phyloP scores from a whole-genome alignment of 305 asterid species.

The Andrographis paniculata region DNA sequence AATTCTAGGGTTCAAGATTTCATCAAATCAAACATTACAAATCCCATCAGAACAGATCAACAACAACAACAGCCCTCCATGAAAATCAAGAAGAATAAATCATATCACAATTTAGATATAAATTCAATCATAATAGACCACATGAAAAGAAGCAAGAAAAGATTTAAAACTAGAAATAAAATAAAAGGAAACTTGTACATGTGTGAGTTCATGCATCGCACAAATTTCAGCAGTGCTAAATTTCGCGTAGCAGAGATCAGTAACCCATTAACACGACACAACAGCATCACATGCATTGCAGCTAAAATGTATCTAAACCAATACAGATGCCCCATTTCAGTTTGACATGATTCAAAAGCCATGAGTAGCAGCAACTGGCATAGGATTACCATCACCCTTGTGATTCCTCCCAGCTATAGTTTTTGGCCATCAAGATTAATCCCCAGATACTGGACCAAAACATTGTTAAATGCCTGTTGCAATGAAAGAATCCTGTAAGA shows the following conservation, averaged over 20 bases:
- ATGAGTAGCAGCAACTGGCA: conserved; percentile 17
- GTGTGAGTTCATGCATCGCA: too few species aligned
- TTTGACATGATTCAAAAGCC: conserved; percentile 21
- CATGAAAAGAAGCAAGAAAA: too few species aligned
- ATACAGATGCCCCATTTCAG: conserved; percentile 19
- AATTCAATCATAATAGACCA: too few species aligned
- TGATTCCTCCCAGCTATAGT: conserved; percentile 27
- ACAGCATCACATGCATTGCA: conserved; percentile 16
- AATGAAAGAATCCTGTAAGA: conserved; percentile 24
- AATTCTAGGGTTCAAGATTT: too few species aligned
- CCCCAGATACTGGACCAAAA: conserved; percentile 63
- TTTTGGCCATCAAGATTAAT: conserved; percentile 37
- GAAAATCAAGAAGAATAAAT: too few species aligned
- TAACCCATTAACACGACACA: background rate
- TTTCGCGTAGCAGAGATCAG: conserved; percentile 13
- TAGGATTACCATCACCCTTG: conserved; percentile 16
- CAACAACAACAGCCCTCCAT: too few species aligned
- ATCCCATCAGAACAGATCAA: too few species aligned
- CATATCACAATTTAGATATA: too few species aligned
- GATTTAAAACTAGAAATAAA: too few species aligned
- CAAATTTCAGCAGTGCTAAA: conserved; percentile 1
- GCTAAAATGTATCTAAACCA: conserved; percentile 18
- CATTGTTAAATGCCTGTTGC: conserved; percentile 74
- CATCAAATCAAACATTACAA: too few species aligned
- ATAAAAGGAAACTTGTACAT: too few species aligned